Evolutionary conservation across 257 asterid species (phyloP), one percentile per base, ranked within the genome.

Genomic region (Ballota nigra): DNA sequence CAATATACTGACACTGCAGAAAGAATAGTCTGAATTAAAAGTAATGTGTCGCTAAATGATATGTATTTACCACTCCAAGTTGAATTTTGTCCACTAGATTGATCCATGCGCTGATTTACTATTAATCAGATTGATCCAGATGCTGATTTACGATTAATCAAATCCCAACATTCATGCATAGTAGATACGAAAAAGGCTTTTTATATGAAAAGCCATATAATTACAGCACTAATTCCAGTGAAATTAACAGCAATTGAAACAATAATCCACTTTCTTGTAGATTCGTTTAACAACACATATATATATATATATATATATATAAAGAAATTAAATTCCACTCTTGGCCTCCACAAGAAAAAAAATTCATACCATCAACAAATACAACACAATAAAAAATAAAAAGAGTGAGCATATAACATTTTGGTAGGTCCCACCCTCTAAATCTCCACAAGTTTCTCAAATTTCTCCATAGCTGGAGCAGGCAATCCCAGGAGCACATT

Each of bases 401-500:
- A 72, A 4, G n/a, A 5, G 2, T 4, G 22, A 47, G 18, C 13
- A 67, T 40, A 67, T 5, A 45, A 45, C 53, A 49, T 29, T 24
- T 4, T 4, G n/a, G 49, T 2, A 3, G 0, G 63, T 3, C 8
- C 26, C 56, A 24, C 66, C 2, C 3, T 28, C 31, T 51, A 86
- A 20, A 83, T 77, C 78, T 75, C 53, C 83, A 90, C 73, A 12
- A 90, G 96, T 15, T 74, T 66, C 58, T 93, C 96, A 67, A 90
- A 93, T 15, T 76, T 85, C 75, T 84, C 77, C 97, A 93, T 91
- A 28, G 98, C 96, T 58, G 92, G 63, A 22, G 90, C 84, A 16
- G 96, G 97, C 96, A 90, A 82, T 19, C 98, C 98, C 43, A 93
- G 83, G 53, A 93, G 96, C 74, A 93, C 96, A 72, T 89, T 90